phyloP scores from a whole-genome alignment of 768 basidiomycete genomes.

The Hygrophorus russula region DNA sequence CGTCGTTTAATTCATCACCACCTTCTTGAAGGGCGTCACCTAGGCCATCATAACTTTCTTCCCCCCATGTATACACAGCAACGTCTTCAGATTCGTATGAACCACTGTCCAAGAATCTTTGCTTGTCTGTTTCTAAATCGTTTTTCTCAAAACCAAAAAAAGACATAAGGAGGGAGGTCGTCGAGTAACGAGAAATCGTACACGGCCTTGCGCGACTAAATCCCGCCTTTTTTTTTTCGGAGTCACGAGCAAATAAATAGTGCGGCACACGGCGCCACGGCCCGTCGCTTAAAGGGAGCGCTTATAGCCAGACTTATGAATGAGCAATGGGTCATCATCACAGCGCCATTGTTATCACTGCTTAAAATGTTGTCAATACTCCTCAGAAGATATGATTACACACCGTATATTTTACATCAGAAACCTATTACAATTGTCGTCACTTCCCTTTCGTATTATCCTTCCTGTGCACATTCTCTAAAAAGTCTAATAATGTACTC shows the following conservation, averaged over 20 bases:
- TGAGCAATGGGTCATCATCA: too few relatives aligned
- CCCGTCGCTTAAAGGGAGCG: neutral
- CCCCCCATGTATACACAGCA: conserved; percentile 88
- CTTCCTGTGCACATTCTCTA: conserved; percentile 56
- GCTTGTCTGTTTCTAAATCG: conserved; percentile 55
- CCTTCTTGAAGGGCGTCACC: conserved; percentile 83
- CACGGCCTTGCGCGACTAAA: neutral
- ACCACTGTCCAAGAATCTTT: conserved; percentile 36
- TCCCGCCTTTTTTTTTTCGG: too few relatives aligned
- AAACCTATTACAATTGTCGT: too few relatives aligned
- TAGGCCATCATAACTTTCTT: conserved; percentile 82
- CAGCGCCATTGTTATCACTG: too few relatives aligned
- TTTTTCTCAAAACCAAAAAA: conserved; percentile 70
- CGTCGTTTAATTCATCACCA: conserved; percentile 90
- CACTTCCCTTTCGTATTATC: neutral
- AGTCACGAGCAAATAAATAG: neutral
- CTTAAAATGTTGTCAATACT: too few relatives aligned
- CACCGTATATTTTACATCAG: too few relatives aligned
- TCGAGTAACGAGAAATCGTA: neutral
- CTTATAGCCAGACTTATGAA: too few relatives aligned
- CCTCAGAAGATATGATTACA: too few relatives aligned
- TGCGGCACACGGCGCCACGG: neutral
- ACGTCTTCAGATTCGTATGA: conserved; percentile 64
- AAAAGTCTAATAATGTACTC: conserved; percentile 83
- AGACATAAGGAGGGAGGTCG: conserved; percentile 39